Conservation (phyloP, 2,329 filamentous ascomycete species). For the Apiospora kogelbergensis region DNA sequence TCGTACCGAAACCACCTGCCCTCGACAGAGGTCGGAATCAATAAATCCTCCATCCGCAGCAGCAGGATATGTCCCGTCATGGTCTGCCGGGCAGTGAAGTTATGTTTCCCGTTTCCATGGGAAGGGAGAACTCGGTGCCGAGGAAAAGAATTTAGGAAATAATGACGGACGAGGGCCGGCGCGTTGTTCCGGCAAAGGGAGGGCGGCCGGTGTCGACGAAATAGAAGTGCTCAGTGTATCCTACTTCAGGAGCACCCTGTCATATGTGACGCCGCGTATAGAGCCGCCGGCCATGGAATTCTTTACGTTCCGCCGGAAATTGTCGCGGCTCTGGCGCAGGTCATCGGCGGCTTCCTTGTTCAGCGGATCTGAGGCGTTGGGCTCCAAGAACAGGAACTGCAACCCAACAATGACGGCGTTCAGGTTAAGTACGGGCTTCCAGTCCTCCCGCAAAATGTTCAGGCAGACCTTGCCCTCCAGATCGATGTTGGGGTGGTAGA, state of each 20-base stretch:
- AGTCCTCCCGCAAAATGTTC: constrained; percentile 96
- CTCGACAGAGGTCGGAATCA: neutral
- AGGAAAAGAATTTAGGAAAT: no score
- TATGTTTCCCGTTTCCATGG: neutral
- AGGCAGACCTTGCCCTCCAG: constrained; percentile 96
- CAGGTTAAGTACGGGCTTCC: constrained; percentile 96
- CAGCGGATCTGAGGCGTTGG: constrained; percentile 93
- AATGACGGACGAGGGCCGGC: no score
- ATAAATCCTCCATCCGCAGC: neutral
- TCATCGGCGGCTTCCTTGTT: constrained; percentile 98
- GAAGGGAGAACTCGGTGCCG: no score
- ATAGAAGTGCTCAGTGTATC: neutral
- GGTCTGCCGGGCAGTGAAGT: neutral
- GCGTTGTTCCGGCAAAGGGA: neutral
- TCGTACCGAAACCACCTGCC: neutral
- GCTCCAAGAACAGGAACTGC: constrained; percentile 95
- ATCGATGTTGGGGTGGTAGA: constrained; percentile 99
- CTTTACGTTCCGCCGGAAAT: constrained; percentile 89
- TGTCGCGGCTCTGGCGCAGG: constrained; percentile 78
- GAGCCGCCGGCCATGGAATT: constrained; percentile 78
- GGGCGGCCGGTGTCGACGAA: neutral
- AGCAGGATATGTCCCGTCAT: neutral
- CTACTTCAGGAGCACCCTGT: constrained; percentile 69
- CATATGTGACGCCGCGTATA: constrained; percentile 72
- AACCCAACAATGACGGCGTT: constrained; percentile 95